These are phyloP conservation scores for Rhytidiadelphus loreus DNA, from an alignment of 225 moss, liverwort and hornwort species.

Conservation along the genomic window DNA sequence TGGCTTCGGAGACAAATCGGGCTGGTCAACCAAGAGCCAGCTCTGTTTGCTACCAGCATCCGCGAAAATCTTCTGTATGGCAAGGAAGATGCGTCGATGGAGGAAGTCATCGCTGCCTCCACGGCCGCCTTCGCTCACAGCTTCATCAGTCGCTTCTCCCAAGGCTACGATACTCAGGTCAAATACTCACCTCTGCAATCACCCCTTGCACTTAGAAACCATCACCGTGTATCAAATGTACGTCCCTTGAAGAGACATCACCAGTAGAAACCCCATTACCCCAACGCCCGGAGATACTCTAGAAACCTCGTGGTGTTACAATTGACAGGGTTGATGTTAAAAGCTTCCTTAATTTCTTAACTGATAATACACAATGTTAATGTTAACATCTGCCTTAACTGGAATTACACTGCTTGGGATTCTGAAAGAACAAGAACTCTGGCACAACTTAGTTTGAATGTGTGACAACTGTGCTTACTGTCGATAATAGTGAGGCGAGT, in stretches of 20 bases:
- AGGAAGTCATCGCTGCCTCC: conserved; percentile 39
- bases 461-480: neutral
- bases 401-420: no score
- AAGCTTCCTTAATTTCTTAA: neutral
- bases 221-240: neutral
- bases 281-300: neutral
- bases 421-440: neutral
- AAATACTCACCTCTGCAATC: neutral
- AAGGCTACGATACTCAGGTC: conserved; percentile 50
- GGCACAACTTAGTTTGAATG: neutral
- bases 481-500: neutral
- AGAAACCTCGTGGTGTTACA: neutral
- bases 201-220: neutral
- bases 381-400: neutral
- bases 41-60: conserved; percentile 37
- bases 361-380: neutral
- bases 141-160: conserved; percentile 41
- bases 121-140: conserved; percentile 37
- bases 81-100: conserved; percentile 26
- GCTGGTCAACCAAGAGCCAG: conserved; percentile 49
- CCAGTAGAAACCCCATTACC: neutral
- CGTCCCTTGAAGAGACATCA: neutral
- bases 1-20: conserved; percentile 49
- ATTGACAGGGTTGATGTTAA: neutral
- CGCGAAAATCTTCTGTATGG: conserved; percentile 47